These are phyloP conservation scores for Blastocrithidia nonstop DNA, from an alignment of 208 protist genomes.

Conservation along the genomic window DNA sequence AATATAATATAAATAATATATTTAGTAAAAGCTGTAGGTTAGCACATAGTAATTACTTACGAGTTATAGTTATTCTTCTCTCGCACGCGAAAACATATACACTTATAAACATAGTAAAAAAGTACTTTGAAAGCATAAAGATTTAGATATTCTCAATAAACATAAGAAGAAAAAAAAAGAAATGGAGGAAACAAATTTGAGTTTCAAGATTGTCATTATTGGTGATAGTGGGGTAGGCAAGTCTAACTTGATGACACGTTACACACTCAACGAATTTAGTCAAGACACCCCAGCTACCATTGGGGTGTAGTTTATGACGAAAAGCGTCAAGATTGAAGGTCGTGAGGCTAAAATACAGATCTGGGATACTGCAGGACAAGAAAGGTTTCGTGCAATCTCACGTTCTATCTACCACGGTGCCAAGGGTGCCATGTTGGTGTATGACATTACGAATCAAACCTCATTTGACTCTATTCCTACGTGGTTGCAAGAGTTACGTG, in stretches of 20 bases:
- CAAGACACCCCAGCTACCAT: slow-evolving; percentile 85
- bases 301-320: slow-evolving; percentile 90
- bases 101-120: slow-evolving; percentile 1
- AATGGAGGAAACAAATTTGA: slow-evolving; percentile 81
- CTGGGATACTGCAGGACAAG: slow-evolving; percentile 98
- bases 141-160: neutral
- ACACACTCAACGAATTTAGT: slow-evolving; percentile 80
- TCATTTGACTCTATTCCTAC: slow-evolving; percentile 95
- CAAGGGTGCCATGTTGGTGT: slow-evolving; percentile 97
- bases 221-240: slow-evolving; percentile 86
- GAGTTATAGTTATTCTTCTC: no score
- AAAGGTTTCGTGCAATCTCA: slow-evolving; percentile 98
- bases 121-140: neutral
- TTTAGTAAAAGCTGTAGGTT: no score
- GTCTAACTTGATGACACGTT: slow-evolving; percentile 82
- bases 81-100: slow-evolving; percentile 8
- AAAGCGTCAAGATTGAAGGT: slow-evolving; percentile 82
- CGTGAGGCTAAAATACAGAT: slow-evolving; percentile 98
- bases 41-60: no score
- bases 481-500: slow-evolving; percentile 97
- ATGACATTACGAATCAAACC: slow-evolving; percentile 96
- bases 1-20: no score
- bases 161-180: slow-evolving; percentile 11
- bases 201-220: slow-evolving; percentile 92
- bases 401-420: slow-evolving; percentile 94